phyloP scores from a whole-genome alignment of 768 basidiomycete species.

The Termitomyces sp. region DNA sequence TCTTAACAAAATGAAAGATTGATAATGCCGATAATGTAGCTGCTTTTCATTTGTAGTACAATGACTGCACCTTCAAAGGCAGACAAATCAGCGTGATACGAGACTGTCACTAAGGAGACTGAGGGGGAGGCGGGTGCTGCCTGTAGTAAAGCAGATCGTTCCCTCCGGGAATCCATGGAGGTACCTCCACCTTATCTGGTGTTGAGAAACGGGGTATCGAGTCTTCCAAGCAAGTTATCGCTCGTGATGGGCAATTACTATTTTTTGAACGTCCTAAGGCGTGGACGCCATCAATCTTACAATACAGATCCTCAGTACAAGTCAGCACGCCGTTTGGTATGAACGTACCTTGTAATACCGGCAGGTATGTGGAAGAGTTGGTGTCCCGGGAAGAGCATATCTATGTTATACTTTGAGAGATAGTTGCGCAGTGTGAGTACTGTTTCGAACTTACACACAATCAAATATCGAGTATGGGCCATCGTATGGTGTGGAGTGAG shows the following conservation, averaged over 20 bases:
- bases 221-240: conserved; percentile 7
- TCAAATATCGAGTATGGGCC: conserved; percentile 19
- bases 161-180: conserved; percentile 12
- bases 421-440: not conserved
- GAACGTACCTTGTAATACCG: conserved; percentile 16
- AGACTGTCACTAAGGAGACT: not conserved
- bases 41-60: not conserved
- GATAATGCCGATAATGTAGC: not conserved
- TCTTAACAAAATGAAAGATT: not conserved
- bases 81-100: not conserved
- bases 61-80: not conserved
- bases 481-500: conserved; percentile 12
- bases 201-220: conserved; percentile 10
- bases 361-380: conserved; percentile 10
- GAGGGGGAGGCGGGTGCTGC: not conserved
- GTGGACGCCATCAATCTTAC: conserved; percentile 6
- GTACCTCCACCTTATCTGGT: conserved; percentile 10
- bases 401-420: not conserved
- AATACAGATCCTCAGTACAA: not conserved
- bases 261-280: conserved; percentile 4
- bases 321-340: not conserved
- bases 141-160: conserved; percentile 11
- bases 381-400: conserved; percentile 11
- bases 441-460: conserved; percentile 13
- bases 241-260: conserved; percentile 9